Evolutionary conservation across 2,329 filamentous ascomycete species (phyloP), one percentile per base, ranked within the genome.

Genomic region (Bipolaris oryzae): DNA sequence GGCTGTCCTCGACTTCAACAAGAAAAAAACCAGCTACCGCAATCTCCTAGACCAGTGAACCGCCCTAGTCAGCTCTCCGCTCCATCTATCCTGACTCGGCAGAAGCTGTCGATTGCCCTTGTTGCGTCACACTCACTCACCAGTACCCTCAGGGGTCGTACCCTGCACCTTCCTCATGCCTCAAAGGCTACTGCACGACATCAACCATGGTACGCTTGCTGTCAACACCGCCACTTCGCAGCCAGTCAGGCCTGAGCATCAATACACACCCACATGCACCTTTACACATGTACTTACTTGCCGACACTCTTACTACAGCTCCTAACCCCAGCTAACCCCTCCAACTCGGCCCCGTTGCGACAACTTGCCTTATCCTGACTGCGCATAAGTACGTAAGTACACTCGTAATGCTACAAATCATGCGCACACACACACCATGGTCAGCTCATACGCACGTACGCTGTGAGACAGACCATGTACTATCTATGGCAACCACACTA

Each of bases 111-210:
- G 44, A 15, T 35, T 33, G 28, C 44, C n/a, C 41, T 44, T 37
- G 21, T 39, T 45, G 53, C 53, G 47, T 55, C n/a, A 52, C 53
- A 41, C 28, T 11, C 28, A 5, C 28, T 31, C 28, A 11, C 39
- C 37, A 33, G 45, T 43, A 21, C 31, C 37, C 28, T 42, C 53
- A 55, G 39, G 48, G 34, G 20, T 45, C 31, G 34, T 37, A 41
- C 53, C 53, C 48, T 49, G 41, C 33, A 53, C 31, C 37, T 28
- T 33, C 33, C 46, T 52, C 45, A 58, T 39, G n/a, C 43, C 52
- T 51, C 9, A 31, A 25, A 37, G 35, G 39, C 38, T 56, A 48
- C 57, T 60, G 57, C 57, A 53, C 49, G 53, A 60, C 57, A 60
- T 57, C 49, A 53, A 57, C 45, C 44, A 51, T 58, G 53, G 53